Evolutionary conservation across 257 asterid genomes (phyloP).

Genomic region (Rauvolfia tetraphylla): DNA sequence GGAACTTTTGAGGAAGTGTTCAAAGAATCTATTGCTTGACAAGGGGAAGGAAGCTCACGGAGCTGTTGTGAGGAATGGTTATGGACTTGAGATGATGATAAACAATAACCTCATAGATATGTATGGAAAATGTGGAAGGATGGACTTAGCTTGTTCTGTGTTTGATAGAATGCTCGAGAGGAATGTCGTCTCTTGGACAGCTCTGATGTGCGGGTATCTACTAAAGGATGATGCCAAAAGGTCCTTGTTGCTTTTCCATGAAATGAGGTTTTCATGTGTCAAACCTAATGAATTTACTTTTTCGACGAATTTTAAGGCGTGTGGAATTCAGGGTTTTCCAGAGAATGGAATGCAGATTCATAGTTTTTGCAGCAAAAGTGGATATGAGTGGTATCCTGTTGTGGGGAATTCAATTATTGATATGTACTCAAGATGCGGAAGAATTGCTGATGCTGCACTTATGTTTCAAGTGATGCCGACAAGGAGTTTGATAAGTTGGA

Average conservation of each 20-base stretch:
- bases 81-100: constrained; percentile 39
- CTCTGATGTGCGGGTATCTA: constrained; percentile 49
- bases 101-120: constrained; percentile 41
- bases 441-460: constrained; percentile 39
- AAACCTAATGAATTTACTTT: constrained; percentile 52
- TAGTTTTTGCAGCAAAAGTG: constrained; percentile 41
- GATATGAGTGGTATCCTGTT: constrained; percentile 42
- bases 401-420: constrained; percentile 54
- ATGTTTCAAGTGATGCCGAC: constrained; percentile 39
- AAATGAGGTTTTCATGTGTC: constrained; percentile 36
- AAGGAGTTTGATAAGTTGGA: constrained; percentile 47
- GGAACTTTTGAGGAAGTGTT: constrained; percentile 42
- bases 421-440: constrained; percentile 54
- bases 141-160: constrained; percentile 30
- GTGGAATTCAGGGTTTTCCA: constrained; percentile 33
- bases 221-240: constrained; percentile 28
- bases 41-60: constrained; percentile 56
- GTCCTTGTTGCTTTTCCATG: constrained; percentile 34
- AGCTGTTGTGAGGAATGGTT: constrained; percentile 40
- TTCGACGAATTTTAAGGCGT: constrained; percentile 59
- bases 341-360: constrained; percentile 53
- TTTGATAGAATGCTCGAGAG: constrained; percentile 55
- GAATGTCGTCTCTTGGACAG: constrained; percentile 61
- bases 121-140: constrained; percentile 50
- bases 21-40: constrained; percentile 31